Evolutionary conservation across 1,284 basidiomycete genomes (phyloP).

Genomic region (Cystobasidium sp.): DNA sequence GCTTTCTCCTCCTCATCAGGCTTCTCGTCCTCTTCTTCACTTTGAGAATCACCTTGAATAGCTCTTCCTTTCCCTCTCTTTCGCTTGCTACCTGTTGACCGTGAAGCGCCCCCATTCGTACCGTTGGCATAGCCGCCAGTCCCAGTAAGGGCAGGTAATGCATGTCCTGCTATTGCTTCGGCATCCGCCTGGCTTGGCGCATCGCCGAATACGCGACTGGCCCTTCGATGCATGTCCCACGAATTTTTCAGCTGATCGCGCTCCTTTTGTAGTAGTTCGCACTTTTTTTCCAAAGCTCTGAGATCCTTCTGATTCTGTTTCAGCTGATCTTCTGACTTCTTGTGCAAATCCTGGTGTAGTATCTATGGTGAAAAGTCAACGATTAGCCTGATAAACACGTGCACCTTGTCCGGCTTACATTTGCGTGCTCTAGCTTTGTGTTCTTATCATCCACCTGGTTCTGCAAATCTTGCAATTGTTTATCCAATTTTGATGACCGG

Average conservation of each 20-base stretch:
- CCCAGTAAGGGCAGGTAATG: not conserved
- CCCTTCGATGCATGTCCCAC: conserved; percentile 22
- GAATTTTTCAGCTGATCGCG: conserved; percentile 11
- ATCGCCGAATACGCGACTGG: conserved; percentile 22
- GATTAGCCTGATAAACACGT: not conserved
- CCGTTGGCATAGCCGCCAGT: not conserved
- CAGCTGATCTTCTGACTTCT: conserved; percentile 1
- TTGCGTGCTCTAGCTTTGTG: not conserved
- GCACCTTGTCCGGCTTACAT: not conserved
- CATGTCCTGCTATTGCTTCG: not conserved
- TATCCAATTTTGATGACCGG: not conserved
- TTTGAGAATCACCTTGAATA: no score
- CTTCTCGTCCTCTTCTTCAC: not conserved
- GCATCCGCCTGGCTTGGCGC: conserved; percentile 3
- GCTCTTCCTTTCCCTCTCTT: not conserved
- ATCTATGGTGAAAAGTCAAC: not conserved
- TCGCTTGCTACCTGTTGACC: not conserved
- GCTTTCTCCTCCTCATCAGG: not conserved
- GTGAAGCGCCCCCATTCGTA: not conserved
- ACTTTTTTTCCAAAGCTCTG: not conserved
- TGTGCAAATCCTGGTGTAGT: not conserved
- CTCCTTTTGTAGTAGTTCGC: not conserved
- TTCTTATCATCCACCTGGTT: not conserved
- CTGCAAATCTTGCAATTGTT: not conserved
- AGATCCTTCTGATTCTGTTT: not conserved